A percentile compares a stretch with the other conserved stretches of the same genome.
phyloP scores from a whole-genome alignment of 305 asterid genomes.

The Plantago coronopus region DNA sequence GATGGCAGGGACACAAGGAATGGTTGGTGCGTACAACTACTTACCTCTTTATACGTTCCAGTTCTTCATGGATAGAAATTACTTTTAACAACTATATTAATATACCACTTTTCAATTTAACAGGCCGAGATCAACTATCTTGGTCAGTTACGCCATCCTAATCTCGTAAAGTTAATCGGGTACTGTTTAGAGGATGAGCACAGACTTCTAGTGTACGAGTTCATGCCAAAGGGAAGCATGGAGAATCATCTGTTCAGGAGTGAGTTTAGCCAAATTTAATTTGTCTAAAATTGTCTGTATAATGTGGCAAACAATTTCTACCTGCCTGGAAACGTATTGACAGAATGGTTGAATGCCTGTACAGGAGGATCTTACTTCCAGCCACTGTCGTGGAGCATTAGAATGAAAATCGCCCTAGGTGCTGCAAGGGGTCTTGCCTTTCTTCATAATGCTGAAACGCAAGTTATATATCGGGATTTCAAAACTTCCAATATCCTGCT shows the following conservation, averaged over 20 bases:
- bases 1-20: slow-evolving; percentile 71
- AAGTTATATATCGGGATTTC: slow-evolving; percentile 85
- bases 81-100: slow-evolving; percentile 8
- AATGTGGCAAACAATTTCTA: background rate
- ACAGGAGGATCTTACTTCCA: slow-evolving; percentile 82
- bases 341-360: slow-evolving; percentile 14
- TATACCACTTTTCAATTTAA: slow-evolving; percentile 15
- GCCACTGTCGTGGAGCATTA: slow-evolving; percentile 71
- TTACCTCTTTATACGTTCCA: background rate
- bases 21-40: slow-evolving; percentile 50
- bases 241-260: slow-evolving; percentile 82
- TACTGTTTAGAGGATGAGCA: slow-evolving; percentile 71
- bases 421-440: slow-evolving; percentile 97
- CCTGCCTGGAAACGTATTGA: background rate
- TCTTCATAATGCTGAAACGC: slow-evolving; percentile 79
- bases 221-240: slow-evolving; percentile 77
- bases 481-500: slow-evolving; percentile 85
- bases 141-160: slow-evolving; percentile 61
- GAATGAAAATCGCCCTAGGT: slow-evolving; percentile 82
- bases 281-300: background rate
- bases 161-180: slow-evolving; percentile 65
- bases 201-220: slow-evolving; percentile 61
- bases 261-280: slow-evolving; percentile 33
- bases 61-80: background rate
- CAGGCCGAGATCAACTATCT: slow-evolving; percentile 73